Percentiles rank a stretch among this genome's conserved stretches.
Conservation (phyloP, 192 early-diverging fungal species). For the Gonapodya prolifera region DNA sequence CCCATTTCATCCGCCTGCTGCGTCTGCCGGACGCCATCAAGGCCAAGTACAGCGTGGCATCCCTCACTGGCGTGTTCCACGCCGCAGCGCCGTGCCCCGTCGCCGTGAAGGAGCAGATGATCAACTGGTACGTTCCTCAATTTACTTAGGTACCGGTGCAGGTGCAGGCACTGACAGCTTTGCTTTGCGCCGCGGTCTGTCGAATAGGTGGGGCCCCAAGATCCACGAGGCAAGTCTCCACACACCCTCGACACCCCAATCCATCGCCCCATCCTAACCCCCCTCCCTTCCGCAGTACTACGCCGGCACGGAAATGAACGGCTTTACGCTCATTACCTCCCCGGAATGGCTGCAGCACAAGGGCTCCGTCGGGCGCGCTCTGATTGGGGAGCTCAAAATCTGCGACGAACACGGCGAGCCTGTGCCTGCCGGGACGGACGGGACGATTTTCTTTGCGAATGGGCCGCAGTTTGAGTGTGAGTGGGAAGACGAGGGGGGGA, state of each 20-base stretch:
- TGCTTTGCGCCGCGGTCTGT: too few species aligned
- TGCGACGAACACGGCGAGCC: not conserved
- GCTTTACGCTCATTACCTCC: not conserved
- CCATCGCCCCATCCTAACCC: too few species aligned
- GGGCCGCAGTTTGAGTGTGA: not conserved
- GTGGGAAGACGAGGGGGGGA: too few species aligned
- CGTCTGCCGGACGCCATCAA: not conserved
- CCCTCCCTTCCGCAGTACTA: too few species aligned
- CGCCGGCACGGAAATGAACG: not conserved
- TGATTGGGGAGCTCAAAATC: not conserved
- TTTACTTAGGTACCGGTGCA: too few species aligned
- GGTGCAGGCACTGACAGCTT: too few species aligned
- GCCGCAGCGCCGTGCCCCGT: conserved; percentile 6
- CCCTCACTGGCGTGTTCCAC: conserved; percentile 5
- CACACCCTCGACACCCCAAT: too few species aligned
- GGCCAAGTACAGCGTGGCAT: not conserved
- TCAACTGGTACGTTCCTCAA: not conserved
- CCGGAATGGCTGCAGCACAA: not conserved
- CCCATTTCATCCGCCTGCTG: not conserved
- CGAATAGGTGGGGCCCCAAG: not conserved
- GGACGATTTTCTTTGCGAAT: not conserved
- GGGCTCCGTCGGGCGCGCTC: not conserved
- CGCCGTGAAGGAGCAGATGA: not conserved
- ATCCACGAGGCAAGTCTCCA: too few species aligned
- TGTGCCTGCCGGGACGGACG: not conserved